Conservation (phyloP, 73 alveolate species). For the Effrenium voratum region DNA sequence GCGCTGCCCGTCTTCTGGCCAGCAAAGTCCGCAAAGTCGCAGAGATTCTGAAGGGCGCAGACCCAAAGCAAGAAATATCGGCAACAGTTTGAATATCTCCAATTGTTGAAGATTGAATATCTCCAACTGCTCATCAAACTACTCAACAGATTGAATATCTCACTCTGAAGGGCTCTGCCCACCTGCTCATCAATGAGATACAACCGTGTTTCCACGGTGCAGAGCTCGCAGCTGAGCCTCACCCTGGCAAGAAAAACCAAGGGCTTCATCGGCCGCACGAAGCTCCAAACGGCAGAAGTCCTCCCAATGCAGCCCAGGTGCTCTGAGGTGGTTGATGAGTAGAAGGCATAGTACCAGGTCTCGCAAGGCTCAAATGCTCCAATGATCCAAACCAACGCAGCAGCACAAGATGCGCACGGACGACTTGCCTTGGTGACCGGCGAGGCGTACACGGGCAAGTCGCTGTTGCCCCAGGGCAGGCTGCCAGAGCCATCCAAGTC, state of each 20-base stretch:
- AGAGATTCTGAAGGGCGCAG: not conserved
- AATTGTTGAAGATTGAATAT: too few species aligned
- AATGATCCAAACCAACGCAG: not conserved
- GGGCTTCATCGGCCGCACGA: not conserved
- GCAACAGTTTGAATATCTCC: not conserved
- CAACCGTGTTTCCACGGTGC: slow-evolving; percentile 41
- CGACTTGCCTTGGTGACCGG: slow-evolving; percentile 13
- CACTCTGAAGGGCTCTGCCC: not conserved
- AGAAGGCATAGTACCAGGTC: slow-evolving; percentile 30
- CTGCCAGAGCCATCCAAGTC: slow-evolving; percentile 53
- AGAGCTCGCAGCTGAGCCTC: slow-evolving; percentile 20
- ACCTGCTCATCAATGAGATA: slow-evolving; percentile 32
- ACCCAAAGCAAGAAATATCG: not conserved
- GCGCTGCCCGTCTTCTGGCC: slow-evolving; percentile 11
- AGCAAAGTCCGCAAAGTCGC: slow-evolving; percentile 53
- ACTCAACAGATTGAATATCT: not conserved
- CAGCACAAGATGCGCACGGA: not conserved
- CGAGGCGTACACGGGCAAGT: slow-evolving; percentile 42
- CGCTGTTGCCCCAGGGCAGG: slow-evolving; percentile 54
- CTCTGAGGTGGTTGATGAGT: slow-evolving; percentile 39
- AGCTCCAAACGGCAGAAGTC: not conserved
- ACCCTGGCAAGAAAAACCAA: not conserved
- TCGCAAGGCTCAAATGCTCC: not conserved
- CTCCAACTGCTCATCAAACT: not conserved
- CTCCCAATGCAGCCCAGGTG: not conserved